A percentile compares a stretch with the other conserved stretches of the same genome.
Conservation (phyloP, 2,329 filamentous ascomycete genomes). For the Pseudogymnoascus sp. region DNA sequence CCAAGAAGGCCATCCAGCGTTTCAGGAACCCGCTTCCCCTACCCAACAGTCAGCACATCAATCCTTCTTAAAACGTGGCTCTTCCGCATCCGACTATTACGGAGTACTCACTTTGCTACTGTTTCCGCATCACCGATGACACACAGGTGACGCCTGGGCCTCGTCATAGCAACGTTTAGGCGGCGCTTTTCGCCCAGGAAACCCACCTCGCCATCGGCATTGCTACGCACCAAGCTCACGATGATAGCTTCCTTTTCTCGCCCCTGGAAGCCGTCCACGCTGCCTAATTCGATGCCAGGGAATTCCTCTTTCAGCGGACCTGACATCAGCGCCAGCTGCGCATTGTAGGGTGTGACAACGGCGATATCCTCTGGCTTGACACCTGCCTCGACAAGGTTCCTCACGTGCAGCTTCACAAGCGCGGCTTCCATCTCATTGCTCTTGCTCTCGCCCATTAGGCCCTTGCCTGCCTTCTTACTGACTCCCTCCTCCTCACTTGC, state of each 20-base stretch:
- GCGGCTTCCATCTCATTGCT: constrained; percentile 86
- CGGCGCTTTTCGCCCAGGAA: constrained; percentile 88
- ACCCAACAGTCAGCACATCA: constrained; percentile 19
- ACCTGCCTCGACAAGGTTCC: constrained; percentile 66
- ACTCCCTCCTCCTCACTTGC: constrained; percentile 64
- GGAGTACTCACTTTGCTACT: constrained; percentile 63
- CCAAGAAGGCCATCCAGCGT: constrained; percentile 83
- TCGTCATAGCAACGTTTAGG: constrained; percentile 95
- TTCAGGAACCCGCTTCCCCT: constrained; percentile 82
- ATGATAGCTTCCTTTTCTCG: constrained; percentile 94
- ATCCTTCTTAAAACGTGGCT: constrained; percentile 9
- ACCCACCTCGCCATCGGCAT: constrained; percentile 76
- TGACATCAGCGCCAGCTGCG: constrained; percentile 69
- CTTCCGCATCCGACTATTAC: constrained; percentile 6
- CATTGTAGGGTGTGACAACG: constrained; percentile 93
- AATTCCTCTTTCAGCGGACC: constrained; percentile 69
- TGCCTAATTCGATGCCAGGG: constrained; percentile 85
- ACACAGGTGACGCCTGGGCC: constrained; percentile 81
- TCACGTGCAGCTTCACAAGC: constrained; percentile 70
- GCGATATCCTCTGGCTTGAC: constrained; percentile 79
- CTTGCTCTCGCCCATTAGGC: constrained; percentile 63
- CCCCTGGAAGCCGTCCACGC: constrained; percentile 94
- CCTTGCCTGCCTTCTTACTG: constrained; percentile 36
- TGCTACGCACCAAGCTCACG: constrained; percentile 89
- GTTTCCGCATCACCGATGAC: constrained; percentile 93